These are phyloP conservation scores for Vitis hybrid DNA, from an alignment of 177 flowering plant genomes.

Conservation along the genomic window DNA sequence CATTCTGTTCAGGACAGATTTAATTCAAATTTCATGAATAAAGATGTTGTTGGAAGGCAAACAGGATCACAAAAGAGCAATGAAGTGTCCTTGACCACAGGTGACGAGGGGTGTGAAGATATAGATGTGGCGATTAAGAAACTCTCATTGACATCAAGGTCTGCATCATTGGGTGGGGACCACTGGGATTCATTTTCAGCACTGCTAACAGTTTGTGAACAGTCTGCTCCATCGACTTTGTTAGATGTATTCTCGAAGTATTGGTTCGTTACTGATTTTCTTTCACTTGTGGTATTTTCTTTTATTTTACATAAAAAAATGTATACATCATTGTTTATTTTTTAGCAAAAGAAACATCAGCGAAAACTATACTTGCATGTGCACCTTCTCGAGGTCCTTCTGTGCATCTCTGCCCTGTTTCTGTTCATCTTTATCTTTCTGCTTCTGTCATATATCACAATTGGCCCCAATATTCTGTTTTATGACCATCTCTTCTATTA, in stretches of 20 bases:
- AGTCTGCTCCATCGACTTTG: conserved; percentile 58
- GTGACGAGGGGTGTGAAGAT: conserved; percentile 35
- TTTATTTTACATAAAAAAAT: neutral
- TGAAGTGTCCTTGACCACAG: conserved; percentile 10
- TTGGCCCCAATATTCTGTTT: too few species aligned
- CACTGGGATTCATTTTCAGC: conserved; percentile 47
- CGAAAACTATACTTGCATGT: too few species aligned
- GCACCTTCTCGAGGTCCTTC: too few species aligned
- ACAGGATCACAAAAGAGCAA: conserved; percentile 14
- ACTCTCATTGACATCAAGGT: conserved; percentile 57
- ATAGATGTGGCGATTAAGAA: conserved; percentile 50
- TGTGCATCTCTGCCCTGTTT: too few species aligned
- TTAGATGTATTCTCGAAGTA: conserved; percentile 54
- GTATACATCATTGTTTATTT: neutral
- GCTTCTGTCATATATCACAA: too few species aligned
- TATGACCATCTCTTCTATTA: too few species aligned
- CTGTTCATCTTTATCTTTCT: too few species aligned
- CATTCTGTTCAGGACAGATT: conserved; percentile 23
- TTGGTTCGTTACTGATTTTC: conserved; percentile 43
- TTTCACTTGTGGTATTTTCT: conserved; percentile 17
- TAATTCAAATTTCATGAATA: conserved; percentile 7
- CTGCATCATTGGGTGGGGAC: conserved; percentile 26
- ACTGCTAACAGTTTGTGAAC: conserved; percentile 72
- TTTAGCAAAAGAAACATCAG: neutral
- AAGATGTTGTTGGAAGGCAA: conserved; percentile 16